Conservation (phyloP, 75 land plant genomes). For the Adiantum capillusveneris region DNA sequence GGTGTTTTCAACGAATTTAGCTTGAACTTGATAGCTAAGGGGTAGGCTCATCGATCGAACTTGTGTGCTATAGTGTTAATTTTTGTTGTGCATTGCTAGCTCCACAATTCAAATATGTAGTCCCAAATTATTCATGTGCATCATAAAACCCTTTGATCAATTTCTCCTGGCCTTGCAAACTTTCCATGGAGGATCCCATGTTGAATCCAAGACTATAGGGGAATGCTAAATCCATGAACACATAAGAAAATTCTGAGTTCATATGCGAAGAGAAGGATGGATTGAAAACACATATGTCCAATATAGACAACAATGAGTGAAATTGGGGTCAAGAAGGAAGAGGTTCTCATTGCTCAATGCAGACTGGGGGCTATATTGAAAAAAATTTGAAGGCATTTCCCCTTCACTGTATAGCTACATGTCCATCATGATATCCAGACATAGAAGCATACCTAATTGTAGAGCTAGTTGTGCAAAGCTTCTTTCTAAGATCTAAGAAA, state of each 20-base stretch:
- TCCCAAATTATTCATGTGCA: slow-evolving; percentile 45
- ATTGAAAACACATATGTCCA: slow-evolving; percentile 22
- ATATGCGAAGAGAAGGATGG: slow-evolving; percentile 30
- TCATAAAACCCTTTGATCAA: slow-evolving; percentile 18
- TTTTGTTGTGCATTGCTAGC: slow-evolving; percentile 14
- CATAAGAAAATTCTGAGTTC: slow-evolving; percentile 27
- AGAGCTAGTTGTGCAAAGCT: no score
- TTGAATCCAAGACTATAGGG: slow-evolving; percentile 24
- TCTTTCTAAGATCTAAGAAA: no score
- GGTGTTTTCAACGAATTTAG: no score
- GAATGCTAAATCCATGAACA: slow-evolving; percentile 27
- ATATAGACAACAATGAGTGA: slow-evolving; percentile 22
- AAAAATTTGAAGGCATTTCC: slow-evolving; percentile 10
- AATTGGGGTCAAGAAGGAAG: slow-evolving; percentile 17
- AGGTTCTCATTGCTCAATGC: slow-evolving; percentile 23
- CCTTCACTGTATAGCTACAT: slow-evolving; percentile 26
- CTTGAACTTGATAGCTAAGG: not conserved
- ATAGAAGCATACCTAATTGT: no score
- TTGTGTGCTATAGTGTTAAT: slow-evolving; percentile 14
- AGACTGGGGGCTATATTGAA: slow-evolving; percentile 26
- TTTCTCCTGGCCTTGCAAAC: slow-evolving; percentile 12
- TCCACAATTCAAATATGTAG: slow-evolving; percentile 20
- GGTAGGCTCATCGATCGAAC: not conserved
- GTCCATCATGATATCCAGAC: slow-evolving; percentile 15
- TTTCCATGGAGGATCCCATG: slow-evolving; percentile 19